Percentiles rank a stretch among this genome's conserved stretches.
phyloP scores from a whole-genome alignment of 2,329 filamentous ascomycete genomes.

The Sclerotiophoma versabilis region DNA sequence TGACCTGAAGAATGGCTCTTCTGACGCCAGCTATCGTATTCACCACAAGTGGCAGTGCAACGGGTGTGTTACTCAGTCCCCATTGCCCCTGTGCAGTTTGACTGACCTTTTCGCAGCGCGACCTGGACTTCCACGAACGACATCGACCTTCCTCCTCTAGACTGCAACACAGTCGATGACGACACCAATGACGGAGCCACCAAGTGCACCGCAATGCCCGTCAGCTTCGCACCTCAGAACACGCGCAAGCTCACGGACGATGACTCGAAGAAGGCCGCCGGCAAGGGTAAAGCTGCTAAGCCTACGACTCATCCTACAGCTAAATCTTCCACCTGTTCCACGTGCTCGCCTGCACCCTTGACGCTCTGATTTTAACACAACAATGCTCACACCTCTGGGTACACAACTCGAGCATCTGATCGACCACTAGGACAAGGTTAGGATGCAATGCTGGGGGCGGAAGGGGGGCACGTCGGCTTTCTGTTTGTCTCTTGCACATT shows the following conservation, averaged over 20 bases:
- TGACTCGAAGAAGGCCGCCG: neutral
- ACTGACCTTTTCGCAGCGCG: conserved; percentile 10
- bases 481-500: neutral
- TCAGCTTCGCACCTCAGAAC: conserved; percentile 31
- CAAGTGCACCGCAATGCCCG: conserved; percentile 17
- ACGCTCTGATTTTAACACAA: too few relatives aligned
- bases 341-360: neutral
- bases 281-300: neutral
- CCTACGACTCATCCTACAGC: neutral
- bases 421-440: too few relatives aligned
- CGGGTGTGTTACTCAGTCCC: conserved; percentile 25
- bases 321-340: neutral
- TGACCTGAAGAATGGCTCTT: conserved; percentile 27
- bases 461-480: neutral
- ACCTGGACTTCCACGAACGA: conserved; percentile 33
- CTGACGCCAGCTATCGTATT: conserved; percentile 33
- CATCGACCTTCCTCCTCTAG: conserved; percentile 19
- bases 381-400: too few relatives aligned
- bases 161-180: conserved; percentile 14
- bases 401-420: too few relatives aligned
- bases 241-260: conserved; percentile 21
- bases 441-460: neutral
- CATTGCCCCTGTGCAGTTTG: neutral
- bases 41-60: conserved; percentile 40
- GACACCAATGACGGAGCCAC: conserved; percentile 3